Evolutionary conservation across 371 early-diverging fungal species (phyloP), one percentile per base, ranked within the genome.

Genomic region (Lichtheimia hyalospora): DNA sequence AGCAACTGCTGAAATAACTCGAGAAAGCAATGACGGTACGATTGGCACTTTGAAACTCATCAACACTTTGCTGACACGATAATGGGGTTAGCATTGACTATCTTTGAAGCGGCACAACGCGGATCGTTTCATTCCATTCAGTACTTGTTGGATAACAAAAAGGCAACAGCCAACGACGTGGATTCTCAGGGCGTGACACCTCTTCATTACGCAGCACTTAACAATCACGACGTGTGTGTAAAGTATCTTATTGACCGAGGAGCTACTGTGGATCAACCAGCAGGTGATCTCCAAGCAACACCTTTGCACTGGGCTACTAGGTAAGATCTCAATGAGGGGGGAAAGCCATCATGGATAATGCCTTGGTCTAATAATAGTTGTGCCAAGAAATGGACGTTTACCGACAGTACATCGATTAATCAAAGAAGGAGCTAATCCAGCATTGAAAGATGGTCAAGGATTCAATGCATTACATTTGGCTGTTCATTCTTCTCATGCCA

Each of bases 301-400:
- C 93, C 97, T 10, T 68, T 96, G 52, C 96, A 95, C 58, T 96
- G 96, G 97, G 94, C 94, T 14, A 69, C 88, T 44, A 74, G 86
- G 81, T 84, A 67, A 34, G 27, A n/a, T n/a, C n/a, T n/a, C n/a
- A n/a, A n/a, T n/a, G n/a, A n/a, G n/a, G n/a, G n/a, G n/a, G n/a
- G n/a, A n/a, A n/a, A n/a, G n/a, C n/a, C n/a, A n/a, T n/a, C n/a
- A n/a, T n/a, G n/a, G n/a, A n/a, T n/a, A n/a, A n/a, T n/a, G n/a
- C n/a, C n/a, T 23, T 5, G 14, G 2, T 54, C 54, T 18, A 53
- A 1, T 18, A n/a, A 41, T 39, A 14, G 3, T 52, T 34, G 3
- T 51, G 25, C 52, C 27, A 46, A 46, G 46, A 18, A 46, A 46
- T 46, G 92, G 93, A 21, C 87, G 89, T 46, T 68, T 95, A 25